Evolutionary conservation across 2,329 filamentous ascomycete species (phyloP), one percentile per base, ranked within the genome.

Genomic region (Diaporthe ampelina): DNA sequence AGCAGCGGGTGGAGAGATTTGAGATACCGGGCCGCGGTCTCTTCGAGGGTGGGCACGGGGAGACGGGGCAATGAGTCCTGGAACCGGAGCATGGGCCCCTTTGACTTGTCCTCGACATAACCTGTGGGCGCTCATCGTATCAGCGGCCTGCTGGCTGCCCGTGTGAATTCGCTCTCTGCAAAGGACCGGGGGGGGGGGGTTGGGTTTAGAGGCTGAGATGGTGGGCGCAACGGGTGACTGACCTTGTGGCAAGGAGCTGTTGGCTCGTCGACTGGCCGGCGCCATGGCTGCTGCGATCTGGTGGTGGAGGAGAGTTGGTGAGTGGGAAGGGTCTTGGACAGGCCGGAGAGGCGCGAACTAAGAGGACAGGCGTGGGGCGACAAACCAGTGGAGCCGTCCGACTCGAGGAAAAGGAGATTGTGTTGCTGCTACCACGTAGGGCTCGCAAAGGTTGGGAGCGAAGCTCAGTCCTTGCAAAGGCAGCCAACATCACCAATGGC

Each of bases 1-100:
- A 96, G 89, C 48, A 97, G 87, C 29, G 94, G 93, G 81, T 94
- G 91, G 67, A 97, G 88, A 50, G 92, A 92, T 86, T 95, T 95
- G 79, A 97, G 87, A 83, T 97, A 97, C 77, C 94, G 92, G 76
- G 91, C 89, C 50, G 94, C 90, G 9, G 94, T 97, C 86, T 97
- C 94, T 81, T 96, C 91, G 78, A 97, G 92, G 1, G 93, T 92
- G 15, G 94, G 94, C 5, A 97, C 93, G 19, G 94, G 94, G 37
- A 97, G 88, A 50, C 88, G 89, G 58, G 94, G 94, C 43, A 97
- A 90, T n/a, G 94, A 96, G 50, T 95, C 94, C 82, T 97, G 94
- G 83, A 94, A 97, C 78, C 94, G 91, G 78, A 97, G 88, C 93
- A 94, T 97, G 61, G 91, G 87, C 71, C 94, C 94, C 83, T 95